Evolutionary conservation across 768 basidiomycete species (phyloP), one percentile per base, ranked within the genome.

Genomic region (Tricholoma terreum): DNA sequence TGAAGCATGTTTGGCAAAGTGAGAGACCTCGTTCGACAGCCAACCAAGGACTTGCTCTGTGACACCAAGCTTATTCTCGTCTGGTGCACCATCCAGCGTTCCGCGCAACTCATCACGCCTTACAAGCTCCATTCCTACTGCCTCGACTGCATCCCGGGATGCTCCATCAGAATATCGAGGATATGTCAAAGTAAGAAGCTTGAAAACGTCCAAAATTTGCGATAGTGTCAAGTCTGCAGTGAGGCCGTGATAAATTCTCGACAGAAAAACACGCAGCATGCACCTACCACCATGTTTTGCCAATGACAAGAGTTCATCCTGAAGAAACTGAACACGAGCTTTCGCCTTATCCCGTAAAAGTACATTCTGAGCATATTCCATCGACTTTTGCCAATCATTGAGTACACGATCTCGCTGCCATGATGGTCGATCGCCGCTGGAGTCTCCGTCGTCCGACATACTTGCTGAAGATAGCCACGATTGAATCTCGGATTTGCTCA

Each of bases 21-120:
- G 80, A 4, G 78, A 77, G 1, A 84, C 83, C 67, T 96, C 91
- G 45, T 78, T 77, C 6, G 82, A 77, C 7, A 92, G 73, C 91
- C 92, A 95, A 42, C 82, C 89, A 34, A 92, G 69, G 14, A 94
- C 80, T 63, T 87, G 82, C 63, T 91, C 87, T 17, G 82, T 69
- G 3, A 90, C 79, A 33, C 87, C 87, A 14, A 85, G 66, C 60
- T 78, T 83, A 17, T 68, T 71, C 57, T 79, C 79, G 27, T 74
- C 75, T 8, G 63, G 63, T 21, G 74, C 64, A 12, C 73, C 80
- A 21, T 75, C 68, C 12, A 71, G 65, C 7, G 71, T 70, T 9
- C 76, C 81, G 9, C 78, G 73, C n/a, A 75, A 57, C 57, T 86
- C 83, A 62, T 92, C 89, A 35, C 81, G 82, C 22, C 75, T 73